A percentile compares a stretch with the other conserved stretches of the same genome.
Evolutionary conservation across 2,329 filamentous ascomycete species (phyloP).

Genomic region (Didymella pomorum): DNA sequence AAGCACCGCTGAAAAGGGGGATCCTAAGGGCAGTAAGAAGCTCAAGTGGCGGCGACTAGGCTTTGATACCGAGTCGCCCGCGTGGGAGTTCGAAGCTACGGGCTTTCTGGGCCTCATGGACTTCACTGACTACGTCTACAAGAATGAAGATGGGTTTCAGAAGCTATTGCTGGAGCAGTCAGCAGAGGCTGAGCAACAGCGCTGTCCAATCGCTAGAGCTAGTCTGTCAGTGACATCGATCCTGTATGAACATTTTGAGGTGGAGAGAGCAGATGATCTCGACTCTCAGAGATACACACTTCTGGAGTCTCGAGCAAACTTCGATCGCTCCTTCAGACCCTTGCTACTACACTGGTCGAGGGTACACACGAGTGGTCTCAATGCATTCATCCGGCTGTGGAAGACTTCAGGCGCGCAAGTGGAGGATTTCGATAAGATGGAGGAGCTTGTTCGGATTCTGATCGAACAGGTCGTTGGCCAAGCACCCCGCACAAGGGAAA

Average conservation of each 20-base stretch:
- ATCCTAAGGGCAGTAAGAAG: conserved; percentile 65
- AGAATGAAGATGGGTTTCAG: conserved; percentile 90
- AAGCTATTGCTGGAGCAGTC: conserved; percentile 91
- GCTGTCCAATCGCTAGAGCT: conserved; percentile 86
- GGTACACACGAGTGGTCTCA: conserved; percentile 83
- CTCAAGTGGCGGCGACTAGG: conserved; percentile 94
- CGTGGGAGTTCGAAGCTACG: conserved; percentile 81
- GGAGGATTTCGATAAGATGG: conserved; percentile 93
- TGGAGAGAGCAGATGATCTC: conserved; percentile 82
- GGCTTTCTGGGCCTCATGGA: conserved; percentile 98
- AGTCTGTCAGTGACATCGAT: conserved; percentile 87
- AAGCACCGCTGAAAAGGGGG: conserved; percentile 71
- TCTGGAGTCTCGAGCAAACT: conserved; percentile 76
- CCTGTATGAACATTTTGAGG: conserved; percentile 94
- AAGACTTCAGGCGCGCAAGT: conserved; percentile 83
- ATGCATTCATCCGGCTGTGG: conserved; percentile 92
- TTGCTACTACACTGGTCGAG: conserved; percentile 92
- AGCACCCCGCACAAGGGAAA: conserved; percentile 80
- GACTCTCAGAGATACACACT: conserved; percentile 79
- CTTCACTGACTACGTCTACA: conserved; percentile 89
- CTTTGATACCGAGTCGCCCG: conserved; percentile 89
- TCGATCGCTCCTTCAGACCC: conserved; percentile 87
- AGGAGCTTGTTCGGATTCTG: conserved; percentile 87
- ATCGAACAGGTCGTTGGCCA: conserved; percentile 88
- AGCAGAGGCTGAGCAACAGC: conserved; percentile 71